Base-by-base conservation (phyloP, 176 grass and related monocot genomes). In the Alloteropsis semialata region DNA sequence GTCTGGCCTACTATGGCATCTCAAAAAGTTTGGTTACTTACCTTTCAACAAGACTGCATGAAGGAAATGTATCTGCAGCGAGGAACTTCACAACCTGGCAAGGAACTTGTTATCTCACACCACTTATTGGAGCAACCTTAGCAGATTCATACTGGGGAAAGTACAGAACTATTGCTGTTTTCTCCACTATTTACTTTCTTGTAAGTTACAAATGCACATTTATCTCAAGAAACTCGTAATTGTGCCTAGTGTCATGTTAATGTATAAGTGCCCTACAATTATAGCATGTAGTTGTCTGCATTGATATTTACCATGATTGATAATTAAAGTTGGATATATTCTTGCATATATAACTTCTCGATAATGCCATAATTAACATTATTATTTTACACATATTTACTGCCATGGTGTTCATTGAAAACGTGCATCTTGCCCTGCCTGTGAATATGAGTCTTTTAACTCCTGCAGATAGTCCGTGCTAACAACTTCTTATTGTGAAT, bases 71-170 rank as follows among this genome's bases (percentile, higher is more conserved):
- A 36, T 82, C 81, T 49, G 92, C 92, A 60, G 92, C 92, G 0
- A 91, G 92, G 86, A 94, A 89, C 66, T 86, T 94, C 50, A 91
- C 89, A 12, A 94, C 87, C 65, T 94, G 92, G 92, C 87, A 89
- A 91, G 92, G 92, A 84, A 94, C 92, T 81, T 94, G 92, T 85
- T 94, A 94, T 79, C 84, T 94, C 33, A 94, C 83, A 41, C 92
- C 92, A 63, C 81, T 94, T 60, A 82, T 94, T 82, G 92, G 92
- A 75, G 92, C 92, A 55, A 85, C 79, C 54, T 72, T 94, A 69
- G 92, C 92, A 49, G 92, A 94, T 91, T 88, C 87, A 42, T 89
- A 87, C 59, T 94, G 87, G 89, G 92, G 92, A 58, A 94, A 86
- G 68, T 91, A 94, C 81, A 76, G 60, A 39, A 94, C 87, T 28